A percentile compares a stretch with the other conserved stretches of the same genome.
Evolutionary conservation across 2,329 filamentous ascomycete species (phyloP).

Genomic region (Cordyceps cateniannulata): DNA sequence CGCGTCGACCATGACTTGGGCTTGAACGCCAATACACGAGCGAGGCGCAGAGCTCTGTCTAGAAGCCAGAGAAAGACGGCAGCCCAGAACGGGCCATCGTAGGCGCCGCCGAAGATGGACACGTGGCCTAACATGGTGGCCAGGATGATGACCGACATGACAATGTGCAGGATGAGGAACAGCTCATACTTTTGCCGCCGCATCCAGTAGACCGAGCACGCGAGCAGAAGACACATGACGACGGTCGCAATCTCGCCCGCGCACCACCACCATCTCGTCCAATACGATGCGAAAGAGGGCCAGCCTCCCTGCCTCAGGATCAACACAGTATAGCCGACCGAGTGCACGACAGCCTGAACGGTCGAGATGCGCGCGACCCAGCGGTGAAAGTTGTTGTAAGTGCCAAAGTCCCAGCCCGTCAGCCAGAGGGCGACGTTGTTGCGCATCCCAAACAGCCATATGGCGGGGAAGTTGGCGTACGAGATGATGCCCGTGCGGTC

Average conservation of each 20-base stretch:
- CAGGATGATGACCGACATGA: conserved; percentile 43
- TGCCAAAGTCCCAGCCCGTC: conserved; percentile 63
- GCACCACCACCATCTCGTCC: conserved; percentile 41
- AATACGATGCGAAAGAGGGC: conserved; percentile 30
- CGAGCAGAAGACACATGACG: conserved; percentile 38
- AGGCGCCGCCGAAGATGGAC: conserved; percentile 45
- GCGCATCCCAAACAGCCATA: conserved; percentile 61
- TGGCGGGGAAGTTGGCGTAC: conserved; percentile 54
- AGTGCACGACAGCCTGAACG: conserved; percentile 56
- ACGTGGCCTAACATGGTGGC: conserved; percentile 46
- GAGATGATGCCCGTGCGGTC: conserved; percentile 60
- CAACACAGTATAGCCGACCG: conserved; percentile 49
- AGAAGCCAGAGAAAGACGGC: conserved; percentile 42
- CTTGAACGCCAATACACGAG: conserved; percentile 37
- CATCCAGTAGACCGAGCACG: conserved; percentile 44
- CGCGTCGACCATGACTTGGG: conserved; percentile 29
- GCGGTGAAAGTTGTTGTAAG: conserved; percentile 62
- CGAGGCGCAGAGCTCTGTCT: conserved; percentile 40
- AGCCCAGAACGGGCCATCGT: conserved; percentile 43
- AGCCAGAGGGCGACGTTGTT: conserved; percentile 62
- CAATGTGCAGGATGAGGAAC: conserved; percentile 45
- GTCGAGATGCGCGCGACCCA: conserved; percentile 59
- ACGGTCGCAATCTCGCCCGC: conserved; percentile 41
- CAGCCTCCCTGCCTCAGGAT: conserved; percentile 32
- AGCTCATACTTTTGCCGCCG: conserved; percentile 46